Evolutionary conservation across 2,329 filamentous ascomycete genomes (phyloP).

Genomic region (Fusarium sp.): DNA sequence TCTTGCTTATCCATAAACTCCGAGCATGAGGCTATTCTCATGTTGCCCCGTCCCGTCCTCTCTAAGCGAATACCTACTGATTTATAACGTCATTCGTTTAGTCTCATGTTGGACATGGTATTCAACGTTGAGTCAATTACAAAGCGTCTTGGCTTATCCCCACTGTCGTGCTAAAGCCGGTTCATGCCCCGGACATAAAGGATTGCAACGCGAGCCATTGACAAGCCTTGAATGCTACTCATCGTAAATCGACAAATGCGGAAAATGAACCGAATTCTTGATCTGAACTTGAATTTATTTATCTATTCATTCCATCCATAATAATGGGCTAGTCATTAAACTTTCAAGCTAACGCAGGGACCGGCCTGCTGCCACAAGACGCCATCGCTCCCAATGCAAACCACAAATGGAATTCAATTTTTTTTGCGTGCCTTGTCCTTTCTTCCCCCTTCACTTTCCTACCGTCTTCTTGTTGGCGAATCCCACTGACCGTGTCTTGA

Average conservation of each 20-base stretch:
- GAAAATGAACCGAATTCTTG: not conserved
- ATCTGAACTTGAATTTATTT: slow-evolving; percentile 2
- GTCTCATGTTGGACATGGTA: not conserved
- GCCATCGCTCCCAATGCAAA: slow-evolving; percentile 35
- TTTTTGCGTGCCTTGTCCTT: not conserved
- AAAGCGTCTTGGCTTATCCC: not conserved
- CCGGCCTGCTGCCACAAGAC: slow-evolving; percentile 15
- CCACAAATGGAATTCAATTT: not conserved
- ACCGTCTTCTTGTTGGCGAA: slow-evolving; percentile 52
- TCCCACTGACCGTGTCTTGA: slow-evolving; percentile 45
- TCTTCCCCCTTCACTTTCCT: not conserved
- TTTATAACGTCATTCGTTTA: slow-evolving; percentile 10
- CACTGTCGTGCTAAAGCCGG: not conserved
- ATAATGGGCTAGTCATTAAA: slow-evolving; percentile 12
- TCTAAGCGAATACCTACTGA: not conserved
- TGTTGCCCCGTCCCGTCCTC: not conserved
- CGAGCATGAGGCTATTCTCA: not conserved
- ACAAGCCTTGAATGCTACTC: not conserved
- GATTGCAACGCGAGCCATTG: not conserved
- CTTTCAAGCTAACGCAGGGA: slow-evolving; percentile 25
- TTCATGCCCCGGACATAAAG: not conserved
- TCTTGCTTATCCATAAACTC: slow-evolving; percentile 15
- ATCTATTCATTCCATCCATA: slow-evolving; percentile 7
- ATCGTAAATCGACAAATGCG: not conserved
- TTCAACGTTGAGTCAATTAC: not conserved